Percentiles rank a stretch among this genome's conserved stretches.
phyloP scores from a whole-genome alignment of 2,329 filamentous ascomycete genomes.

The Ceratocystis smalleyi region DNA sequence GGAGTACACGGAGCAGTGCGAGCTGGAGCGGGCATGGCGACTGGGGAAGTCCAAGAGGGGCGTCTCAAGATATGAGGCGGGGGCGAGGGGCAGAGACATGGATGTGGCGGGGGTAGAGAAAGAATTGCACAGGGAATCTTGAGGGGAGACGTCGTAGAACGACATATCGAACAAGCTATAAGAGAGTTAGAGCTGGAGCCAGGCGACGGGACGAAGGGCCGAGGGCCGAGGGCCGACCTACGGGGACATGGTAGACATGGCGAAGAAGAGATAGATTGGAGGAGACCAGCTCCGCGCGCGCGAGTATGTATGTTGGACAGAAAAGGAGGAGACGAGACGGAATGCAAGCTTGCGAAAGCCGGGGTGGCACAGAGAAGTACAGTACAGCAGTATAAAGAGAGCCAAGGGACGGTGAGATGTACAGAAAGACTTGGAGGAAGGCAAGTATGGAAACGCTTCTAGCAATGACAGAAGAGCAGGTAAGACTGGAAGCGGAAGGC shows the following conservation, averaged over 20 bases:
- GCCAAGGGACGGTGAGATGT: not conserved
- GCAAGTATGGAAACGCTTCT: not conserved
- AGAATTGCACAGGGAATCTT: not conserved
- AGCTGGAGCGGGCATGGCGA: conserved; percentile 46
- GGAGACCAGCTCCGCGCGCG: conserved; percentile 10
- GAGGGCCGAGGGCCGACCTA: conserved; percentile 22
- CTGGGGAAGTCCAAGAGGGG: conserved; percentile 41
- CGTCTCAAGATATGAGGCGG: conserved; percentile 33
- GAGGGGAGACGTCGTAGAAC: conserved; percentile 37
- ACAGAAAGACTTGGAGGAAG: not conserved
- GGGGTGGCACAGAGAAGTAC: too few species aligned
- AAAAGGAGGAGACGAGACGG: not conserved
- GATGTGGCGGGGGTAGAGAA: conserved; percentile 24
- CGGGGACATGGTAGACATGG: conserved; percentile 24
- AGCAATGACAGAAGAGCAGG: not conserved
- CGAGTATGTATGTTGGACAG: not conserved
- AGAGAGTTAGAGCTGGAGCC: conserved; percentile 1
- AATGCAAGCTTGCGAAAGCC: not conserved
- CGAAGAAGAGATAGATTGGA: not conserved
- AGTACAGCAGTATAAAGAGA: not conserved
- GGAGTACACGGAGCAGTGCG: conserved; percentile 48
- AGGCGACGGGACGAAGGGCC: conserved; percentile 1
- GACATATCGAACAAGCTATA: conserved; percentile 40
- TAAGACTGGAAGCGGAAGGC: not conserved
- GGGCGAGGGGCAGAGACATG: conserved; percentile 21